phyloP scores from a whole-genome alignment of 257 asterid genomes.

The Salvia miltiorrhiza region DNA sequence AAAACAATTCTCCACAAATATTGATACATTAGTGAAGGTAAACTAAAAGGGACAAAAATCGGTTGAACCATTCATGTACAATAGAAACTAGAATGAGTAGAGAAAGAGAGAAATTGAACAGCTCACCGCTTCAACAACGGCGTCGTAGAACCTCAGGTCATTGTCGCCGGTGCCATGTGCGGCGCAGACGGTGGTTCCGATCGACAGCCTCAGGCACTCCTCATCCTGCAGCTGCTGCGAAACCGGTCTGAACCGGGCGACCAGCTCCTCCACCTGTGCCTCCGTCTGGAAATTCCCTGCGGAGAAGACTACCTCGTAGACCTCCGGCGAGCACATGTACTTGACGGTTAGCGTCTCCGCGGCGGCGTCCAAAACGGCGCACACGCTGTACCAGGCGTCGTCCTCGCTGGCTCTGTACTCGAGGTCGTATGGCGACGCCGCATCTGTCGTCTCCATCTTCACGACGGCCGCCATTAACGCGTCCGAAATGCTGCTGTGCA shows the following conservation, averaged over 20 bases:
- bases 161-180: constrained; percentile 26
- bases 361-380: constrained; percentile 6
- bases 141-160: constrained; percentile 53
- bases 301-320: not conserved
- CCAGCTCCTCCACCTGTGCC: constrained; percentile 29
- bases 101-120: not conserved
- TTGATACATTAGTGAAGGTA: not conserved
- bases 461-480: not conserved
- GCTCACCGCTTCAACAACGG: constrained; percentile 49
- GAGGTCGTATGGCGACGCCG: constrained; percentile 23
- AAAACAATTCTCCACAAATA: not conserved
- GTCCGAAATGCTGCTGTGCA: not conserved
- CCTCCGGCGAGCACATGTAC: constrained; percentile 21
- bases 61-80: not conserved
- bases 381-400: constrained; percentile 54
- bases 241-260: constrained; percentile 35
- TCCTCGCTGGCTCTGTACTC: constrained; percentile 45
- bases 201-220: constrained; percentile 20
- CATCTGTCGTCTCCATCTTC: not conserved
- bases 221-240: constrained; percentile 43
- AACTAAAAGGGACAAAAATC: not conserved
- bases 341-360: constrained; percentile 29
- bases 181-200: constrained; percentile 48
- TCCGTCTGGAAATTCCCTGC: constrained; percentile 26
- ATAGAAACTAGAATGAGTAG: not conserved